Base-by-base conservation (phyloP, 2,329 filamentous ascomycete genomes). In the Ophiostoma sp. region DNA sequence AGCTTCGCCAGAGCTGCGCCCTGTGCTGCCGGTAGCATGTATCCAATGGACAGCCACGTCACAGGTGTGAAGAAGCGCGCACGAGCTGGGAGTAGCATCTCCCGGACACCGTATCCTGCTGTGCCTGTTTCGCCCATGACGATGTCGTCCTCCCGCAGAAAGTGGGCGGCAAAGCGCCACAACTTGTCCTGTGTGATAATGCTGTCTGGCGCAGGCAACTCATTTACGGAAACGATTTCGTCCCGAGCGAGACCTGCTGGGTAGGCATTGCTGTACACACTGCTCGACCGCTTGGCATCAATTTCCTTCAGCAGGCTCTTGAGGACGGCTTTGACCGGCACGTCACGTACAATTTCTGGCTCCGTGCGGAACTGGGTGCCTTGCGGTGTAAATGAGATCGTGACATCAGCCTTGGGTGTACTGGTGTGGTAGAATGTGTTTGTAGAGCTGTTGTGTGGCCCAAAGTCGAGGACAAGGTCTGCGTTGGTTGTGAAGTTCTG, bases 101-200 rank as follows among this genome's bases (percentile, higher is more conserved):
- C 63, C 9, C 63, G 63, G 7, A 64, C 63, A 11, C 63, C 63
- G 16, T 64, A 45, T 6, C 63, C 42, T 45, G 42, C 40, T 8
- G 63, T 64, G n/a, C 63, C 63, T 7, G 63, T 64, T 18, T 64
- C 63, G 18, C 63, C 63, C 63, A 64, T 64, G 41, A 64, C 63
- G 8, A 45, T 64, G 27, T 64, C 63, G 9, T 44, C 41, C 12
- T 64, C 63, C 11, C 11, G 18, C 5, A 64, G 18, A 16, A 64
- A 64, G 3, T 47, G n/a, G 18, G 63, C 41, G 11, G 42, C 41
- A 64, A 47, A 64, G 4, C 18, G n/a, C 63, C 63, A 64, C 41
- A 64, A 42, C 18, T 64, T 64, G n/a, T 64, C 63, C 18, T 45
- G 42, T 36, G 42, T 36, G 41, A 64, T 44, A 5, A 64, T 64